Conservation (phyloP, 305 asterid genomes). For the Solanum hybrid region DNA sequence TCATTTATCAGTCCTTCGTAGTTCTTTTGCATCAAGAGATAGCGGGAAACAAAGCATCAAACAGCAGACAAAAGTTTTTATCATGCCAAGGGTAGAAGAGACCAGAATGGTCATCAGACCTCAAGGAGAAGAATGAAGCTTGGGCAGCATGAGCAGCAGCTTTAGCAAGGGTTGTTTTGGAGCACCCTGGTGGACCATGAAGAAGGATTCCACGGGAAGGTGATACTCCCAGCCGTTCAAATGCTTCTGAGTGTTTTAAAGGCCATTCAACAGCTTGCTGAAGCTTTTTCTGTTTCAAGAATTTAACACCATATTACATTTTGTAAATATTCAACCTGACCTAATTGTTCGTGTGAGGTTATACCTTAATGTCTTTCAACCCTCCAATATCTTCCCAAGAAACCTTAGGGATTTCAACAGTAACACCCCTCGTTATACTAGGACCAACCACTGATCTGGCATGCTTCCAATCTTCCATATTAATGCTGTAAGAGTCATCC, state of each 20-base stretch:
- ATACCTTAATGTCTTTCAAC: conserved; percentile 68
- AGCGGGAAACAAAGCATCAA: background rate
- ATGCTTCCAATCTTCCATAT: conserved; percentile 59
- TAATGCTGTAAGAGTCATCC: conserved; percentile 18
- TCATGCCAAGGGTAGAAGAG: background rate
- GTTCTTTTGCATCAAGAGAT: background rate
- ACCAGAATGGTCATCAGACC: conserved; percentile 29
- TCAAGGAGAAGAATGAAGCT: conserved; percentile 91
- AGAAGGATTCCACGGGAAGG: conserved; percentile 84
- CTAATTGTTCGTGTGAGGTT: background rate
- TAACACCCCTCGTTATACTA: conserved; percentile 89
- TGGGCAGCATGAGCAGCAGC: conserved; percentile 95
- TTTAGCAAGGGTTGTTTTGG: conserved; percentile 92
- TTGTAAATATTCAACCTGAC: background rate
- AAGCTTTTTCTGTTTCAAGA: conserved; percentile 72
- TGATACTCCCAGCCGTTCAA: conserved; percentile 65
- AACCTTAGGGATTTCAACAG: conserved; percentile 79
- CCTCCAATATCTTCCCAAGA: conserved; percentile 98
- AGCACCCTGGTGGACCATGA: conserved; percentile 99
- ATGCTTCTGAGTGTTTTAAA: conserved; percentile 60
- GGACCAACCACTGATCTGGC: conserved; percentile 85
- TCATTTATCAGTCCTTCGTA: background rate
- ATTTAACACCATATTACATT: background rate
- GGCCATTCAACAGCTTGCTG: conserved; percentile 99
- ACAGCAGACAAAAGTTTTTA: background rate